Evolutionary conservation across 257 asterid species (phyloP).

Genomic region (Gynochthodes officinalis): DNA sequence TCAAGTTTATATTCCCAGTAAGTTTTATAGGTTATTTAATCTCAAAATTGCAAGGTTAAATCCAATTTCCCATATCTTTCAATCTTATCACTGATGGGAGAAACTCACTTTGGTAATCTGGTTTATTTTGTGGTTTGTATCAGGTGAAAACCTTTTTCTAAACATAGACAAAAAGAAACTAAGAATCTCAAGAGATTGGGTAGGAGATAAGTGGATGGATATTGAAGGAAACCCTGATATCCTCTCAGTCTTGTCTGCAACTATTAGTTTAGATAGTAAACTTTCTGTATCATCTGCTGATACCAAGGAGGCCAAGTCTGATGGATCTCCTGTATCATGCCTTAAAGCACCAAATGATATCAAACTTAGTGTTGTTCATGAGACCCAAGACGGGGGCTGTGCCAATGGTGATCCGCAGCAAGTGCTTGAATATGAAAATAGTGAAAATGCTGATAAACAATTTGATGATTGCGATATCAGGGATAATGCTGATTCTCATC

Average conservation of each 20-base stretch:
- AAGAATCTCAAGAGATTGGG: constrained; percentile 88
- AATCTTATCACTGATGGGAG: too few relatives aligned
- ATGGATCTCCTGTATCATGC: constrained; percentile 39
- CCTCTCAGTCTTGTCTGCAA: constrained; percentile 46
- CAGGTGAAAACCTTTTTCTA: constrained; percentile 80
- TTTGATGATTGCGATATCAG: constrained; percentile 26
- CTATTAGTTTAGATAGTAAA: constrained; percentile 48
- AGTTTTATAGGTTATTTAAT: constrained; percentile 16
- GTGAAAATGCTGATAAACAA: constrained; percentile 21
- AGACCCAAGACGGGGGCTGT: constrained; percentile 42
- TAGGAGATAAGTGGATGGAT: constrained; percentile 77
- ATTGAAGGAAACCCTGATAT: constrained; percentile 60
- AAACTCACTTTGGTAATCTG: not conserved
- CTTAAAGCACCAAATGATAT: constrained; percentile 29
- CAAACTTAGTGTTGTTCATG: constrained; percentile 46
- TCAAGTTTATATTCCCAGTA: constrained; percentile 80
- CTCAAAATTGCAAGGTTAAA: not conserved
- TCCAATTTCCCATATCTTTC: not conserved
- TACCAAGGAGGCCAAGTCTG: constrained; percentile 44
- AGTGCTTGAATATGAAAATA: constrained; percentile 30
- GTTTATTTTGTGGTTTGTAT: constrained; percentile 16
- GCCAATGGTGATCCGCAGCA: constrained; percentile 36
- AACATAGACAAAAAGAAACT: constrained; percentile 45
- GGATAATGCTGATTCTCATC: constrained; percentile 23
- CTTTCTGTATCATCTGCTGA: constrained; percentile 43